Percentiles rank a stretch among this genome's conserved stretches.
Evolutionary conservation across 768 basidiomycete genomes (phyloP).

Genomic region (Heimioporus sp.): DNA sequence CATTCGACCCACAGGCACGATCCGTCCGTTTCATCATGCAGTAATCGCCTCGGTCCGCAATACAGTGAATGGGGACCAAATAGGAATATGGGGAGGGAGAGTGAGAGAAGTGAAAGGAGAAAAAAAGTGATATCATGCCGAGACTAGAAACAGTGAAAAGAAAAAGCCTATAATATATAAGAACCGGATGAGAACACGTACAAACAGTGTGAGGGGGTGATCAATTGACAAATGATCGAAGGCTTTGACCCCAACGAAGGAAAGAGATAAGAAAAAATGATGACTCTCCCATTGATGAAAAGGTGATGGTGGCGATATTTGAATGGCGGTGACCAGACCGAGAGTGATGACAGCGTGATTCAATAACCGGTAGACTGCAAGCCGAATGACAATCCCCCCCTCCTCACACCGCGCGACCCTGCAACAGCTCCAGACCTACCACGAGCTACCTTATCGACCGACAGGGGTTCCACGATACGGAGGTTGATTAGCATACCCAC

Average conservation of each 20-base stretch:
- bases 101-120: not conserved
- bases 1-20: constrained; percentile 12
- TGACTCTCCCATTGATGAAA: constrained; percentile 8
- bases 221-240: constrained; percentile 3
- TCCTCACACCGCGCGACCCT: not conserved
- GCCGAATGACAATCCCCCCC: constrained; percentile 6
- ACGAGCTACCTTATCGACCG: constrained; percentile 21
- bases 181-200: constrained; percentile 21
- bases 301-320: constrained; percentile 12
- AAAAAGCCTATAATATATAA: constrained; percentile 34
- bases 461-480: constrained; percentile 28
- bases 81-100: not conserved
- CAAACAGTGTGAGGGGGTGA: constrained; percentile 11
- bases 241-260: constrained; percentile 9
- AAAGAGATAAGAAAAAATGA: constrained; percentile 10
- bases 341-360: constrained; percentile 15
- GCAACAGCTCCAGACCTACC: not conserved
- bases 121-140: constrained; percentile 16
- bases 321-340: constrained; percentile 11
- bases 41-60: constrained; percentile 16
- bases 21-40: constrained; percentile 10
- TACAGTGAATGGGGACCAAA: constrained; percentile 7
- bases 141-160: constrained; percentile 15
- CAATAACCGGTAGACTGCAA: constrained; percentile 10
- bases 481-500: constrained; percentile 22